Evolutionary conservation across 148 eudicot genomes (phyloP), one percentile per base, ranked within the genome.

Genomic region (Chenopodium quinoa): DNA sequence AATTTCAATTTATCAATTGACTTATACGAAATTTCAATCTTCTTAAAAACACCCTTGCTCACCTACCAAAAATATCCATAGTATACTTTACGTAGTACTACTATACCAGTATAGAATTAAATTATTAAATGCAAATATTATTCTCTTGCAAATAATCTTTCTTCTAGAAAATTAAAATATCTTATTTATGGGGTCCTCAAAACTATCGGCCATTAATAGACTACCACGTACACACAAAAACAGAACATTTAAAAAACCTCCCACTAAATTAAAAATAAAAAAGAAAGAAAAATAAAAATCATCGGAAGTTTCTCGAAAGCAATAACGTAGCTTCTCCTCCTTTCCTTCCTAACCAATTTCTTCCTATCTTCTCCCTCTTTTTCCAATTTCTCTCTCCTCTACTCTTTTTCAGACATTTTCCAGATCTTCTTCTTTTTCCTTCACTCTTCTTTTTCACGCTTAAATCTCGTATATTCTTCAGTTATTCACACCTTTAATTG

Each of bases 251-350:
- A 73, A 67, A 76, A 69, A 78, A 60, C 77, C 23, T 71, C 12
- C 25, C 13, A 40, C 8, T 40, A 40, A 25, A 46, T 40, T 17
- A 27, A 50, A 56, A 3, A 32, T 3, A 60, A 63, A 66, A 74
- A 50, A 31, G 52, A 13, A 79, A 34, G 3, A 50, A 34, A 23
- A 81, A 75, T 75, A 34, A 23, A 23, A 81, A 75, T 71, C 31
- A 76, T 67, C 46, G 79, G 90, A 91, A 87, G 86, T 82, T 86
- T 90, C 92, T 91, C 75, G 88, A 88, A 88, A 84, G 52, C 73
- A 74, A 78, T 89, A 77, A 76, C 86, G 89, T 90, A 86, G 12
- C 82, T 86, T 91, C 90, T 90, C 80, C 76, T 77, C 83, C 88
- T 84, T 86, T 85, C 87, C 58, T 81, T 66, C 47, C 11, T 37